phyloP scores from a whole-genome alignment of 2,329 filamentous ascomycete genomes.

The Huntiella omanensis region DNA sequence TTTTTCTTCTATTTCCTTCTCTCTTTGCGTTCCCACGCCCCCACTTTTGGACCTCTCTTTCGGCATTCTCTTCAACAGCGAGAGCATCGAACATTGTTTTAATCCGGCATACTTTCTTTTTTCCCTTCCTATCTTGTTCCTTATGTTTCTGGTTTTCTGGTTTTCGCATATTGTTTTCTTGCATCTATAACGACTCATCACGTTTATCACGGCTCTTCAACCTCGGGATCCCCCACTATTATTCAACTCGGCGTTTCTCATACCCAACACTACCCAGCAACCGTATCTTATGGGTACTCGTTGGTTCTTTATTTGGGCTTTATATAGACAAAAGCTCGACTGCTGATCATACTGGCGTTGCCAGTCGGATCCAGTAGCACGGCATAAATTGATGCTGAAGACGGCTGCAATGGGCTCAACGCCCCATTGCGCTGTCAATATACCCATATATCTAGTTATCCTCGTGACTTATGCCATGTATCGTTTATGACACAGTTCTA shows the following conservation, averaged over 20 bases:
- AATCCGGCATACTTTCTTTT: constrained; percentile 5
- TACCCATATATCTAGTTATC: too few relatives aligned
- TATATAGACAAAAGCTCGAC: background rate
- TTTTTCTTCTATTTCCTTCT: constrained; percentile 1
- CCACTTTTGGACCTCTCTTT: constrained; percentile 6
- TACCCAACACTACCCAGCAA: background rate
- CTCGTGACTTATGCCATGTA: background rate
- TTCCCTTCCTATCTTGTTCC: background rate
- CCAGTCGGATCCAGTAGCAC: too few relatives aligned
- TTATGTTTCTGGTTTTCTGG: background rate
- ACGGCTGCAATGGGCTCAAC: constrained; percentile 16
- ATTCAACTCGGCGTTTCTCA: constrained; percentile 4
- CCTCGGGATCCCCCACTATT: constrained; percentile 1
- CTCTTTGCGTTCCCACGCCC: constrained; percentile 1
- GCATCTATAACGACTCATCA: background rate
- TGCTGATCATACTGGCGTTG: too few relatives aligned
- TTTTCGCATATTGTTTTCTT: background rate
- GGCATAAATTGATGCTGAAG: too few relatives aligned
- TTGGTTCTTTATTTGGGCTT: background rate
- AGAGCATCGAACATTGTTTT: constrained; percentile 11
- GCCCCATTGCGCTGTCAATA: constrained; percentile 11
- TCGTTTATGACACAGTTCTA: background rate
- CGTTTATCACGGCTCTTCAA: constrained; percentile 3
- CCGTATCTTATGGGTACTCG: too few relatives aligned
- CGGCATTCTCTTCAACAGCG: constrained; percentile 12